These are phyloP conservation scores for Verruconis gallopava DNA, from an alignment of 2,329 filamentous ascomycete genomes.

Conservation along the genomic window DNA sequence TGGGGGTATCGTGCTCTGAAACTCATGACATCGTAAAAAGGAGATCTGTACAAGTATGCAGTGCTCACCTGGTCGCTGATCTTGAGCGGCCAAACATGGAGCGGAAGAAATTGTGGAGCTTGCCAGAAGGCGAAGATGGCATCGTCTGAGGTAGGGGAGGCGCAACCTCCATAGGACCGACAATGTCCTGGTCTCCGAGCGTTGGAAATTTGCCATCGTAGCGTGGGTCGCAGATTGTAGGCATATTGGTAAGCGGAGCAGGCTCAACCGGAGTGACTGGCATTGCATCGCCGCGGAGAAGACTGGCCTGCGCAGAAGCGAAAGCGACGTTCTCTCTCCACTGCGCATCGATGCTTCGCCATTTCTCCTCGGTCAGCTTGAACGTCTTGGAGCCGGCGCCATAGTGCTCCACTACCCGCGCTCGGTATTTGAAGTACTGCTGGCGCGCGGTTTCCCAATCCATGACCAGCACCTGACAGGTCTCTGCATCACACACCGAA, in stretches of 20 bases:
- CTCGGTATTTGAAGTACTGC: slow-evolving; percentile 82
- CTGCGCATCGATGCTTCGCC: slow-evolving; percentile 61
- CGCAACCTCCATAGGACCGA: slow-evolving; percentile 68
- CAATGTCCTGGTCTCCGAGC: slow-evolving; percentile 81
- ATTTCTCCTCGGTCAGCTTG: slow-evolving; percentile 74
- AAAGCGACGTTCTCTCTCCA: slow-evolving; percentile 46
- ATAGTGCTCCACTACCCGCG: slow-evolving; percentile 81
- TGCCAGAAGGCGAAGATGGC: background rate
- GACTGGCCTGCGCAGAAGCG: slow-evolving; percentile 36
- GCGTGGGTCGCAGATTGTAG: slow-evolving; percentile 52
- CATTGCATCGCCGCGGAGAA: slow-evolving; percentile 20
- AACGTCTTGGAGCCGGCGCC: slow-evolving; percentile 83
- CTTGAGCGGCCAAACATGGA: slow-evolving; percentile 6
- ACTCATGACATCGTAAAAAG: slow-evolving; percentile 6
- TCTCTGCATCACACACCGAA: slow-evolving; percentile 44
- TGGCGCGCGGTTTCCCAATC: slow-evolving; percentile 75
- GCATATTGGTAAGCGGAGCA: slow-evolving; percentile 50
- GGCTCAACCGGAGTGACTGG: slow-evolving; percentile 32
- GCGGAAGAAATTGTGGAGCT: slow-evolving; percentile 1
- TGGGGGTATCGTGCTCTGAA: background rate
- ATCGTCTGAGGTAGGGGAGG: slow-evolving; percentile 1
- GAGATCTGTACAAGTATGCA: background rate
- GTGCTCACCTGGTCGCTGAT: slow-evolving; percentile 6
- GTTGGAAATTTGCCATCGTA: slow-evolving; percentile 73
- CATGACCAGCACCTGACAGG: slow-evolving; percentile 52